Conservation (phyloP, 805 yeast species). For the Wickerhamomyces rabaulensis region DNA sequence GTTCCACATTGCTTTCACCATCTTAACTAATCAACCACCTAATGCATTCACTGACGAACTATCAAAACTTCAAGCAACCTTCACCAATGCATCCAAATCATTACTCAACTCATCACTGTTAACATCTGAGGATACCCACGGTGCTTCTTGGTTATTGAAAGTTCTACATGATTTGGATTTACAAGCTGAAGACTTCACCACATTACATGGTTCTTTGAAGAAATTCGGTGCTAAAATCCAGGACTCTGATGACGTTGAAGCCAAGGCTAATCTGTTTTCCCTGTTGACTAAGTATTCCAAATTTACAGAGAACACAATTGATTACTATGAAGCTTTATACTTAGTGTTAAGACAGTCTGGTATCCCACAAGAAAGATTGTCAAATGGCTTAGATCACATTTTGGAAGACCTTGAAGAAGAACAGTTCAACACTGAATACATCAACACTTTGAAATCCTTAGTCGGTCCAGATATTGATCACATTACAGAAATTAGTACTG, state of each 20-base stretch:
- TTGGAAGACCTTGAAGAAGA: slow-evolving; percentile 7
- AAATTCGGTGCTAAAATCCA: slow-evolving; percentile 12
- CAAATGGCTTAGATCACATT: slow-evolving; percentile 18
- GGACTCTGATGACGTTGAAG: slow-evolving; percentile 4
- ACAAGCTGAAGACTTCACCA: slow-evolving; percentile 2
- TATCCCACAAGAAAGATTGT: slow-evolving; percentile 9
- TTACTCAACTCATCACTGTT: slow-evolving; percentile 4
- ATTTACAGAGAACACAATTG: slow-evolving; percentile 14
- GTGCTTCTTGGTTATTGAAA: slow-evolving; percentile 28
- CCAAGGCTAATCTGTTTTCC: slow-evolving; percentile 25
- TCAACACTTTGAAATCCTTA: slow-evolving; percentile 16
- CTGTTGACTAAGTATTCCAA: slow-evolving; percentile 21
- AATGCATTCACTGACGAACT: neutral
- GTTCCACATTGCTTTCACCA: slow-evolving; percentile 12
- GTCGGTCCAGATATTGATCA: slow-evolving; percentile 11
- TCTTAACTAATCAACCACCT: slow-evolving; percentile 6
- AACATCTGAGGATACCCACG: neutral
- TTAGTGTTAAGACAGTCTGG: slow-evolving; percentile 26
- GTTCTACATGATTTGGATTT: slow-evolving; percentile 22
- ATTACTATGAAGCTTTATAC: slow-evolving; percentile 30
- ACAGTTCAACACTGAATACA: slow-evolving; percentile 14
- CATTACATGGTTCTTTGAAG: slow-evolving; percentile 7
- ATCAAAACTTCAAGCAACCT: slow-evolving; percentile 3
- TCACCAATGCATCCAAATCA: slow-evolving; percentile 7
- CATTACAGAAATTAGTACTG: slow-evolving; percentile 20